Evolutionary conservation across 768 basidiomycete genomes (phyloP), one percentile per base, ranked within the genome.

Genomic region (Pholiota microspora): DNA sequence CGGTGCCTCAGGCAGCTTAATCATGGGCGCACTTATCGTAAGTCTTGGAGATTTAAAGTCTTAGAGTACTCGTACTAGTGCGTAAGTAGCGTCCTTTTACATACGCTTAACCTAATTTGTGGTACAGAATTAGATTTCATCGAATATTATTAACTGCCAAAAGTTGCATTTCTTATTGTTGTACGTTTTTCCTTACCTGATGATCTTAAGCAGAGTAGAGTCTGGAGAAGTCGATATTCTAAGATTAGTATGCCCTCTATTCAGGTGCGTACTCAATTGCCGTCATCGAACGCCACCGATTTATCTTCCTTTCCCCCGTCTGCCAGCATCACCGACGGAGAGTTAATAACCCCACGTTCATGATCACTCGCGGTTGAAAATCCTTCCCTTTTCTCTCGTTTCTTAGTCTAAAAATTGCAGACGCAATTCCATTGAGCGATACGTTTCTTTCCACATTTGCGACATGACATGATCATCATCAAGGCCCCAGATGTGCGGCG

Each of bases 241-340:
- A 40, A 40, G 38, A 21, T 40, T 40, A 23, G 18, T 8, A 2
- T 23, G 3, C 18, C 15, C 18, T 9, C n/a, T n/a, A n/a, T 16
- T 40, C 6, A 6, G 21, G 10, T 5, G n/a, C 23, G 29, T 12
- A 6, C 38, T 40, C n/a, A 40, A 16, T 21, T 16, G 1, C 42
- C 29, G 28, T 49, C 51, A 38, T 21, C 40, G 46, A 44, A 49
- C 54, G 53, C 49, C 53, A 59, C 51, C 32, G 21, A 7, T 23
- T n/a, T 12, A 16, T 25, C 2, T 21, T 45, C 25, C 31, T 51
- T 51, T 55, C 46, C 51, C 54, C 51, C 58, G 46, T 53, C 47
- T 40, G 46, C 58, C 58, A 18, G 21, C 49, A 55, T 55, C 58
- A 29, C 58, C 58, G 52, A 40, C 18, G 8, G 16, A 31, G 29